Evolutionary conservation across 768 basidiomycete genomes (phyloP), one percentile per base, ranked within the genome.

Genomic region (Trametes gibbosa): DNA sequence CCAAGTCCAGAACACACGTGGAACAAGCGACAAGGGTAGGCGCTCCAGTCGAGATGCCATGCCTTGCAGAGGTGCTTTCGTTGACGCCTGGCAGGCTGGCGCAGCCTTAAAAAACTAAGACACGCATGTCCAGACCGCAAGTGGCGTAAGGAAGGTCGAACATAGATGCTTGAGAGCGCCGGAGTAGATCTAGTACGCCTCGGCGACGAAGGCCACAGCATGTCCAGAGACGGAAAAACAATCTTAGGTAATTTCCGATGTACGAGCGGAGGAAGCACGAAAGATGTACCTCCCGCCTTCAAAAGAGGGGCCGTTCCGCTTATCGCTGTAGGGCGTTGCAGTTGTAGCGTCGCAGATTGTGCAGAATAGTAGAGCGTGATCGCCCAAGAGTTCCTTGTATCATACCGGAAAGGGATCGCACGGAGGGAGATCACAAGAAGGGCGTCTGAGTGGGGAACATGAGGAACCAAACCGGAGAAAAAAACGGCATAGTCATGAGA

Each of bases 171-270:
- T 32, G 29, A 32, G 29, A 10, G 37, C 37, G 4, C 37, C 17
- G 42, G n/a, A 19, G n/a, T 43, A 19, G 5, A 39, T 14, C 37
- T 14, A 39, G 37, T 14, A 39, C 13, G n/a, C n/a, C 42, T 19
- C 19, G 42, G 42, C 42, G 8, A 2, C n/a, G 19, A n/a, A 14
- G 25, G 13, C 3, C 27, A 29, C 9, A 9, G 7, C 5, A 16
- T 9, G 46, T 48, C 45, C 5, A 48, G 1, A 13, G 27, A 23
- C 45, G 45, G 5, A 48, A 27, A 48, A 6, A 16, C 8, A 32
- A n/a, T 16, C 9, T 62, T 62, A 62, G 61, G 56, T 62, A 62
- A 62, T 62, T 32, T 39, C 52, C 56, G 50, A 49, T 53, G 39
- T 14, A 24, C 24, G 61, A 49, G 41, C 61, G 61, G 61, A 58